These are phyloP conservation scores for Cyphellophora attinorum DNA, from an alignment of 2,329 filamentous ascomycete species.

Conservation along the genomic window DNA sequence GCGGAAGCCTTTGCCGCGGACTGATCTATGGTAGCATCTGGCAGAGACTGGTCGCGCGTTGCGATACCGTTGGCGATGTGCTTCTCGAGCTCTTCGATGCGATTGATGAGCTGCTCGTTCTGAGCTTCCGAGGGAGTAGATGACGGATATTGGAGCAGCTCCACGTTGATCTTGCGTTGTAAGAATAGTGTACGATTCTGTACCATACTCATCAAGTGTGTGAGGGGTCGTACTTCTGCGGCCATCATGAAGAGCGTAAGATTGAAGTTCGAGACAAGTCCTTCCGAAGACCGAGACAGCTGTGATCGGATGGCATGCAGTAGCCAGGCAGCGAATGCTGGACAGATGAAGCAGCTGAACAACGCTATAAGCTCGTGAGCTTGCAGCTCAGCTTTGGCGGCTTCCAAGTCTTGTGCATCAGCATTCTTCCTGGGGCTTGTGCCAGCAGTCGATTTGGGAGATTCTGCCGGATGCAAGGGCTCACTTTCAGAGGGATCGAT, in stretches of 20 bases:
- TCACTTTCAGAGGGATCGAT: background rate
- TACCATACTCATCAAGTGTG: conserved; percentile 72
- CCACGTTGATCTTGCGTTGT: conserved; percentile 57
- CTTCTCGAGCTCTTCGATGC: conserved; percentile 62
- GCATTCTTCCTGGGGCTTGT: background rate
- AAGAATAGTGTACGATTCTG: conserved; percentile 71
- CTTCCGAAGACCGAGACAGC: conserved; percentile 73
- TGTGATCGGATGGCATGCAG: conserved; percentile 73
- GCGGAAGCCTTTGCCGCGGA: conserved; percentile 17
- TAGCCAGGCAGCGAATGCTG: conserved; percentile 69
- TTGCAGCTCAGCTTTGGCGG: conserved; percentile 56
- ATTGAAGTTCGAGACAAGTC: conserved; percentile 85
- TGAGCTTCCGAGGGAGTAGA: conserved; percentile 9
- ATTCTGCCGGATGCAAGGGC: background rate
- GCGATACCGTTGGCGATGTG: conserved; percentile 34
- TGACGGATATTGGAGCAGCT: conserved; percentile 8
- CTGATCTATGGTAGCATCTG: conserved; percentile 36
- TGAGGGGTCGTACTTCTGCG: conserved; percentile 72
- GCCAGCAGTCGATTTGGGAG: conserved; percentile 3
- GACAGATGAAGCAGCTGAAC: conserved; percentile 67
- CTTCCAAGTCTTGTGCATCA: conserved; percentile 7
- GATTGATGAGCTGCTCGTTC: conserved; percentile 44
- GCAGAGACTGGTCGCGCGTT: conserved; percentile 26
- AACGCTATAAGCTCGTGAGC: conserved; percentile 67
- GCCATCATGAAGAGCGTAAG: conserved; percentile 81